Evolutionary conservation across 176 grass and related monocot genomes (phyloP), one percentile per base, ranked within the genome.

Genomic region (Hsuehochloa calcarea): DNA sequence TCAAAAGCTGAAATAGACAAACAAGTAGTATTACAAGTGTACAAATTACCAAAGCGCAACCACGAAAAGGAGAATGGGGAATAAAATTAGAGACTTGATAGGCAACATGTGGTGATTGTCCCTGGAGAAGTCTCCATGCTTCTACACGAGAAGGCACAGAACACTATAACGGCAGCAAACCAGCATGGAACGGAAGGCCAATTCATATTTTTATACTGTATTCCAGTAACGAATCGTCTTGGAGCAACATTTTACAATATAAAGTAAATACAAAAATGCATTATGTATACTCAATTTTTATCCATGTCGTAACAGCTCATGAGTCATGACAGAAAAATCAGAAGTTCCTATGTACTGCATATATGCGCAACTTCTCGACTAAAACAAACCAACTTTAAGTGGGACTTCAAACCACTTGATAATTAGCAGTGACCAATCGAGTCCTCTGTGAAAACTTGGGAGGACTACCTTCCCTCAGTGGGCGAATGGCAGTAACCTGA

Each of bases 371-470:
- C 73, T 72, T 59, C 37, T 35, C 44, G 12, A 78, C 40, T 29
- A 65, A 60, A 79, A 58, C 29, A 87, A 45, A 61, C 22, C 3
- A 54, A 22, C 80, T 68, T 74, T 55, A 75, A 20, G 52, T 72
- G 60, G 56, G 8, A 38, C 72, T 27, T 88, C 86, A 96, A 72
- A 93, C 38, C 29, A 96, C 89, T 54, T 90, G 63, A 78, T 91
- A 96, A 66, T 75, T 85, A 47, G 6, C 78, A 41, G 91, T 88
- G 60, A 90, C 81, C 89, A 96, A 85, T 77, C 63, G 89, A 93
- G 80, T 84, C 84, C 87, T 89, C 72, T 96, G 91, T 45, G 91
- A 89, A 88, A 81, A 91, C 46, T 91, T 96, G 38, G 89, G 82
- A 77, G 87, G 64, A 41, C 39, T 74, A 26, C 66, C 89, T 56